Conservation (phyloP, 176 grass and related monocot species). For the Carex kokanica region DNA sequence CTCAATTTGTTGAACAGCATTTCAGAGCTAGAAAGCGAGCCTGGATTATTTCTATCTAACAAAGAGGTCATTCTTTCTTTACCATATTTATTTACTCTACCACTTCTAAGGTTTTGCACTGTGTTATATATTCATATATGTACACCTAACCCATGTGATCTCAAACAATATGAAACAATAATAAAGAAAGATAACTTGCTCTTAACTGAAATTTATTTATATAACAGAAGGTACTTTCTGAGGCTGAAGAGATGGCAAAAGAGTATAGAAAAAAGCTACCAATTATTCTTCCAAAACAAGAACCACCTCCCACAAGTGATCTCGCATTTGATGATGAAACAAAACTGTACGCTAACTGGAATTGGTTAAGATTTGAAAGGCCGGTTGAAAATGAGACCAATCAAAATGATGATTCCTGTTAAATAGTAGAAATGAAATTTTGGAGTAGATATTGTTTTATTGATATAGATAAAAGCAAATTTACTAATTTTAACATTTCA, state of each 20-base stretch:
- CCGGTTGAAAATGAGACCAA: neutral
- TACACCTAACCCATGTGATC: neutral
- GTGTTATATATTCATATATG: neutral
- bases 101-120: neutral
- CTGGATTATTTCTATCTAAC: constrained; percentile 58
- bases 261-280: constrained; percentile 43
- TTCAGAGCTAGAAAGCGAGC: constrained; percentile 63
- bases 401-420: neutral
- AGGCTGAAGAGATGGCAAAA: constrained; percentile 64
- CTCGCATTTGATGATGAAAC: constrained; percentile 58
- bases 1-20: constrained; percentile 21
- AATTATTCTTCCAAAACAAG: neutral
- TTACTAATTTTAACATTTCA: neutral
- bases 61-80: constrained; percentile 46
- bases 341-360: constrained; percentile 59
- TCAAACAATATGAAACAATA: neutral
- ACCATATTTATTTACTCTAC: neutral
- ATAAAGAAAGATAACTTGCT: neutral
- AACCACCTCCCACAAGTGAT: neutral
- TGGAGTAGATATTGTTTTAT: constrained; percentile 3
- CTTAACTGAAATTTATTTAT: constrained; percentile 7
- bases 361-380: constrained; percentile 62
- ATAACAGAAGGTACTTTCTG: constrained; percentile 68
- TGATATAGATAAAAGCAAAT: neutral
- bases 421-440: constrained; percentile 21